Evolutionary conservation across 2,329 filamentous ascomycete species (phyloP), one percentile per base, ranked within the genome.

Genomic region (Escovopsis weberi): DNA sequence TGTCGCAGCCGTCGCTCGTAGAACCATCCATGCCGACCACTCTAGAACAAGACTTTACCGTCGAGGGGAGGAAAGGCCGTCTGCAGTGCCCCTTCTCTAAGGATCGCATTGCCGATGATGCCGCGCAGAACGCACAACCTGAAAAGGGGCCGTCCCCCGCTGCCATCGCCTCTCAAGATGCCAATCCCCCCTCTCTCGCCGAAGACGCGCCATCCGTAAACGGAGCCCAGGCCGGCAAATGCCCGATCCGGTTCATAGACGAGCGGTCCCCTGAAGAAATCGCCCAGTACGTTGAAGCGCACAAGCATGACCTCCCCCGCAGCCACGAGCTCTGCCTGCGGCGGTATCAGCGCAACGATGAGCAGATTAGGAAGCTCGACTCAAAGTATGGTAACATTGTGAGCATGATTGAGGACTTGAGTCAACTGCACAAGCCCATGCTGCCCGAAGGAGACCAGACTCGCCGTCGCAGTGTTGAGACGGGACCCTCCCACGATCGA

Each of bases 221-320:
- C 46, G 68, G 59, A 36, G 71, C 72, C 9, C 65, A 69, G 15
- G 68, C 60, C 33, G 61, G 75, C 44, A 86, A 86, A 56, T 96
- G 89, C 60, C 89, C 89, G 3, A 96, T 96, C 46, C 83, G 89
- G 39, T 95, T 83, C 64, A 69, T 95, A 56, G 82, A 95, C 60
- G 82, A 94, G 59, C 88, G 94, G 57, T 87, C 86, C 2, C 85
- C 89, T 2, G 85, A 94, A 64, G 88, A 95, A 57, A 81, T 96
- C 47, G 89, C 89, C 12, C 78, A 83, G 55, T 96, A 94, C 59
- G 86, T 96, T 55, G 85, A 95, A 59, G 87, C 80, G 41, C 88
- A 95, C 66, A 95, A 95, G 60, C 88, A 96, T 62, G 84, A 94
- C 60, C 75, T 96, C 42, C 89, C 89, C 9, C 78, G 89, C 53